Evolutionary conservation across 2,329 filamentous ascomycete species (phyloP).

Genomic region (Lecanosticta acicola): DNA sequence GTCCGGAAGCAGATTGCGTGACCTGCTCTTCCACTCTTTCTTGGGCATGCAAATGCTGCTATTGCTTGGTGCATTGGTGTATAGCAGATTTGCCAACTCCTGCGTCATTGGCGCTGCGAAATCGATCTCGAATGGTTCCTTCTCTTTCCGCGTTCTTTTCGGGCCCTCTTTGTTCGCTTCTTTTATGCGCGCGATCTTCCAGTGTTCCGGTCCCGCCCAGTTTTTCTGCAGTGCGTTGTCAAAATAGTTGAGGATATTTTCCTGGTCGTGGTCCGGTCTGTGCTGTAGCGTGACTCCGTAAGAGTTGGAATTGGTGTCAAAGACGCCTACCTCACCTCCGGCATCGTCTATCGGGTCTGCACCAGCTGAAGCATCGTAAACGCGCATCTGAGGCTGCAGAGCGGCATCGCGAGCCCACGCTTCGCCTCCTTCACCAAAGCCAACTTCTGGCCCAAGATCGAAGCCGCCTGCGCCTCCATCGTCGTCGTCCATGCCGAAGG

Average conservation of each 20-base stretch:
- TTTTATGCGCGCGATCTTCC: conserved; percentile 94
- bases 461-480: conserved; percentile 59
- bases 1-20: conserved; percentile 85
- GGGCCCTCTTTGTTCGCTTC: conserved; percentile 52
- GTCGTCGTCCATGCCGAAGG: conserved; percentile 63
- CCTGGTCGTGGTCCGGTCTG: conserved; percentile 60
- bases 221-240: conserved; percentile 95
- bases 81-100: conserved; percentile 67
- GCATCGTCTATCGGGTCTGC: conserved; percentile 49
- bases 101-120: conserved; percentile 71
- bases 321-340: conserved; percentile 45
- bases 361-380: conserved; percentile 58
- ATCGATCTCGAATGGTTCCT: conserved; percentile 92
- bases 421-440: conserved; percentile 93
- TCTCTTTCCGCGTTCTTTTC: conserved; percentile 85
- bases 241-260: conserved; percentile 97
- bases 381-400: conserved; percentile 76
- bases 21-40: conserved; percentile 93
- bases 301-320: conserved; percentile 58
- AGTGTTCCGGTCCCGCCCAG: conserved; percentile 97
- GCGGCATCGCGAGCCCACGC: conserved; percentile 90
- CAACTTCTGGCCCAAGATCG: conserved; percentile 59
- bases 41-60: conserved; percentile 80
- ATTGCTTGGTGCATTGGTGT: conserved; percentile 74
- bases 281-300: conserved; percentile 77